Evolutionary conservation across 441 rosid species (phyloP).

Genomic region (Arabidopsis hybrid): DNA sequence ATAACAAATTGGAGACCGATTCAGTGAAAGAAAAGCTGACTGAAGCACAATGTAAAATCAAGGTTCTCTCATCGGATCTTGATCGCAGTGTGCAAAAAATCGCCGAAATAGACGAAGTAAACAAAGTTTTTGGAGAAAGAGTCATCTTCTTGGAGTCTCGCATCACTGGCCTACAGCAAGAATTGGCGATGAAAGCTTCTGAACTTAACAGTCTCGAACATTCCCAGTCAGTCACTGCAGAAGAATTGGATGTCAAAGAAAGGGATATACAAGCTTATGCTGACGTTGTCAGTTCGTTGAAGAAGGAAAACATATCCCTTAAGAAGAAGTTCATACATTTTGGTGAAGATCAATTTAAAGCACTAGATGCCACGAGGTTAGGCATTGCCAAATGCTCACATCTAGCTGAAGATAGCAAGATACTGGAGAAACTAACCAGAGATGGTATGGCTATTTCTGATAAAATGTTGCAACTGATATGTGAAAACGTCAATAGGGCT

Average conservation of each 20-base stretch:
- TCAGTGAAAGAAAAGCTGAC: constrained; percentile 48
- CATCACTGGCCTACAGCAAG: constrained; percentile 60
- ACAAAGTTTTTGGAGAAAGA: constrained; percentile 52
- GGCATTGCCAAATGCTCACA: constrained; percentile 49
- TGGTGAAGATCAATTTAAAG: constrained; percentile 46
- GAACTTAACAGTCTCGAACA: constrained; percentile 60
- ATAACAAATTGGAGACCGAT: constrained; percentile 50
- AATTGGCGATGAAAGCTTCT: constrained; percentile 56
- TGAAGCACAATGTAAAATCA: constrained; percentile 40
- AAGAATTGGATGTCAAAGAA: constrained; percentile 55
- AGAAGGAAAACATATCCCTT: constrained; percentile 55
- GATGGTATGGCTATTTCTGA: constrained; percentile 51
- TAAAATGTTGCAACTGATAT: constrained; percentile 54
- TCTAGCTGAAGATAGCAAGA: constrained; percentile 48
- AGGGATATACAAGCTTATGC: constrained; percentile 54
- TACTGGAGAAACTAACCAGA: constrained; percentile 48
- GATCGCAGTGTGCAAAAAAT: constrained; percentile 49
- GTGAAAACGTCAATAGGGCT: constrained; percentile 54
- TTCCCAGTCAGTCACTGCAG: constrained; percentile 53
- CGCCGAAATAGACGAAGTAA: constrained; percentile 50
- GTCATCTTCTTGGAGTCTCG: constrained; percentile 59
- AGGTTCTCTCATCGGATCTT: constrained; percentile 40
- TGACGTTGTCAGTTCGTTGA: constrained; percentile 46
- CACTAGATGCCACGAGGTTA: constrained; percentile 47
- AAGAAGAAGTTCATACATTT: constrained; percentile 44